Evolutionary conservation across 768 basidiomycete genomes (phyloP).

Genomic region (Myochromella boudieri): DNA sequence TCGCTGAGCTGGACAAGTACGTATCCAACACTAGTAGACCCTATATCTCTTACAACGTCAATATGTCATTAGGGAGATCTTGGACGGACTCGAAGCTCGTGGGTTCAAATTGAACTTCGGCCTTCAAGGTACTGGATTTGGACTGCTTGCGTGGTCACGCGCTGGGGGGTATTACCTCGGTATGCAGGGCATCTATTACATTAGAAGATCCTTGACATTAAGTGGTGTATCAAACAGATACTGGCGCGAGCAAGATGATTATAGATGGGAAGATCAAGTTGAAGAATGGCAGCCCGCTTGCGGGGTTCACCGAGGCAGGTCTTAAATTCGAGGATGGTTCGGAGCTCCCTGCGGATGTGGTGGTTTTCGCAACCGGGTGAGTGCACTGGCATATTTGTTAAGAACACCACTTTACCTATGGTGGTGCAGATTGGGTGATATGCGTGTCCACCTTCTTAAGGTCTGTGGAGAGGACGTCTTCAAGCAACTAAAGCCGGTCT

Average conservation of each 20-base stretch:
- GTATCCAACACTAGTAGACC: slow-evolving; percentile 7
- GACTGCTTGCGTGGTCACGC: slow-evolving; percentile 44
- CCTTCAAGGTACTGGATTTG: slow-evolving; percentile 49
- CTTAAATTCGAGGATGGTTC: slow-evolving; percentile 46
- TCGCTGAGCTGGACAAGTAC: slow-evolving; percentile 59
- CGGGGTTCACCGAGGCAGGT: slow-evolving; percentile 38
- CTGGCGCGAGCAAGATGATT: slow-evolving; percentile 55
- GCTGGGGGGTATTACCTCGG: slow-evolving; percentile 73
- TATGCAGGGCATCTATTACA: slow-evolving; percentile 19
- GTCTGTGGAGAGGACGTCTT: slow-evolving; percentile 45
- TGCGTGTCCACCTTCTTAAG: slow-evolving; percentile 32
- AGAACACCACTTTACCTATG: neutral
- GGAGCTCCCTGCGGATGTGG: slow-evolving; percentile 44
- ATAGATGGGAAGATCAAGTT: slow-evolving; percentile 67
- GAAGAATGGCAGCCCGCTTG: slow-evolving; percentile 52
- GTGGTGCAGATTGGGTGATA: slow-evolving; percentile 40
- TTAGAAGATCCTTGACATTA: too few relatives aligned
- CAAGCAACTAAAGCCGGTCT: slow-evolving; percentile 45
- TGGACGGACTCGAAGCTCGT: slow-evolving; percentile 53
- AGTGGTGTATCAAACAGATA: slow-evolving; percentile 41
- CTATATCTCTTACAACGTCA: neutral
- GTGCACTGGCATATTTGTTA: neutral
- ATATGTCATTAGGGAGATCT: slow-evolving; percentile 34
- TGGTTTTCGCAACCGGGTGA: slow-evolving; percentile 51
- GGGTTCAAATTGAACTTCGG: slow-evolving; percentile 61